phyloP scores from a whole-genome alignment of 768 basidiomycete species.

The Boletales sp. region DNA sequence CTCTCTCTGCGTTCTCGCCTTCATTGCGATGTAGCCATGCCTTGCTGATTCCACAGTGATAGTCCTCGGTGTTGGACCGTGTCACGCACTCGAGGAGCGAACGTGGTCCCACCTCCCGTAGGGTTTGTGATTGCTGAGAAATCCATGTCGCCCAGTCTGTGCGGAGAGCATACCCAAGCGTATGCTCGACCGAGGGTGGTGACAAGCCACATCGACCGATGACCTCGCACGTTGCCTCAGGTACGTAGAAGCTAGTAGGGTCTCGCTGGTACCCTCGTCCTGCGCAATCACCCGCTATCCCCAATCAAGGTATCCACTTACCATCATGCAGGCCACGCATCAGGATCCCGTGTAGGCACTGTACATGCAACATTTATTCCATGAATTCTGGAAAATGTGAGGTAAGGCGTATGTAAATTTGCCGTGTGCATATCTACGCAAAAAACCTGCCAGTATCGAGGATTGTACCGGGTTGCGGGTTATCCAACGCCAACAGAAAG shows the following conservation, averaged over 20 bases:
- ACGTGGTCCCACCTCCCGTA: background rate
- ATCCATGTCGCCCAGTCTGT: slow-evolving; percentile 70
- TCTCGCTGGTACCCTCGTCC: slow-evolving; percentile 21
- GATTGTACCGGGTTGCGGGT: too few species aligned
- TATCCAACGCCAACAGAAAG: too few species aligned
- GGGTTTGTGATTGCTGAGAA: slow-evolving; percentile 13
- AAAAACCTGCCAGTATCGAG: too few species aligned
- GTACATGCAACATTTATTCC: too few species aligned
- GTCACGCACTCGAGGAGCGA: slow-evolving; percentile 38
- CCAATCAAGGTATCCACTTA: too few species aligned
- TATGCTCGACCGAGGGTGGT: slow-evolving; percentile 10
- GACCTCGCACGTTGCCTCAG: slow-evolving; percentile 73
- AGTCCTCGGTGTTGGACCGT: slow-evolving; percentile 74
- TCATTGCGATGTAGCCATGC: slow-evolving; percentile 52
- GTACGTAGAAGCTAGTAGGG: slow-evolving; percentile 46
- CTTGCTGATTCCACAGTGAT: slow-evolving; percentile 61
- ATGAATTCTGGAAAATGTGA: too few species aligned
- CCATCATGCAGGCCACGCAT: too few species aligned
- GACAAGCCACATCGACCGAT: slow-evolving; percentile 39
- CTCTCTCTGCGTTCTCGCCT: slow-evolving; percentile 40
- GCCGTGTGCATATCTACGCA: too few species aligned
- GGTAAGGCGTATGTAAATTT: too few species aligned
- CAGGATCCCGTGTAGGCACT: too few species aligned
- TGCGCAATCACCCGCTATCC: slow-evolving; percentile 42
- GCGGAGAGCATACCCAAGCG: slow-evolving; percentile 33